phyloP scores from a whole-genome alignment of 805 yeast genomes.

The Debaryomyces tyrocola region DNA sequence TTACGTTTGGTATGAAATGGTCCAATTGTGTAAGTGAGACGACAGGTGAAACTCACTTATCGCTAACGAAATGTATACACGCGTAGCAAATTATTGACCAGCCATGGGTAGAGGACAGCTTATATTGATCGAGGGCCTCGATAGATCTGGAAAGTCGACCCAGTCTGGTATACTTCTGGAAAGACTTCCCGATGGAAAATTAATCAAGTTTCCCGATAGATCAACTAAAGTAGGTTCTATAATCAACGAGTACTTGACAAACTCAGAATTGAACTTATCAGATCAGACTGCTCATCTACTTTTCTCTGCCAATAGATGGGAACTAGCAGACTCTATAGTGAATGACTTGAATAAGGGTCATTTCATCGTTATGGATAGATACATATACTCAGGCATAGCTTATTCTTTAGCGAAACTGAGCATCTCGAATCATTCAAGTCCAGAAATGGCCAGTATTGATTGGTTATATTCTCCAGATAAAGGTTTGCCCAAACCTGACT shows the following conservation, averaged over 20 bases:
- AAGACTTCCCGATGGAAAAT: slow-evolving; percentile 22
- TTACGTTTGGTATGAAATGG: too few species aligned
- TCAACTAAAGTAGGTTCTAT: slow-evolving; percentile 77
- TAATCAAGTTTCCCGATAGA: slow-evolving; percentile 86
- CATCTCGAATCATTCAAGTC: slow-evolving; percentile 20
- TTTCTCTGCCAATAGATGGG: slow-evolving; percentile 97
- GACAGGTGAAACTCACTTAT: too few species aligned
- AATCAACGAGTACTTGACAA: slow-evolving; percentile 70
- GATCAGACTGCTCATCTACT: slow-evolving; percentile 85
- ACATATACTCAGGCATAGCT: slow-evolving; percentile 90
- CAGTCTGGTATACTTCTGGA: slow-evolving; percentile 50
- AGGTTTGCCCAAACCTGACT: slow-evolving; percentile 86
- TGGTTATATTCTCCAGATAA: slow-evolving; percentile 85
- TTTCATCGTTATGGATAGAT: slow-evolving; percentile 76
- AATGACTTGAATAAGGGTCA: slow-evolving; percentile 49
- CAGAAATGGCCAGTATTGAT: slow-evolving; percentile 41
- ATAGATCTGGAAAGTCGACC: slow-evolving; percentile 91
- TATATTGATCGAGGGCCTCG: slow-evolving; percentile 88
- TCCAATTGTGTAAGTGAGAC: too few species aligned
- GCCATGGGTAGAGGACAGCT: slow-evolving; percentile 59
- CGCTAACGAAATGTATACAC: neutral
- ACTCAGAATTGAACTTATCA: slow-evolving; percentile 48
- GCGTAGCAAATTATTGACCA: neutral
- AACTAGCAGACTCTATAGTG: slow-evolving; percentile 51
- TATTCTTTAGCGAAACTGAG: slow-evolving; percentile 82